phyloP scores from a whole-genome alignment of 768 basidiomycete species.

The Mycena haematopus region DNA sequence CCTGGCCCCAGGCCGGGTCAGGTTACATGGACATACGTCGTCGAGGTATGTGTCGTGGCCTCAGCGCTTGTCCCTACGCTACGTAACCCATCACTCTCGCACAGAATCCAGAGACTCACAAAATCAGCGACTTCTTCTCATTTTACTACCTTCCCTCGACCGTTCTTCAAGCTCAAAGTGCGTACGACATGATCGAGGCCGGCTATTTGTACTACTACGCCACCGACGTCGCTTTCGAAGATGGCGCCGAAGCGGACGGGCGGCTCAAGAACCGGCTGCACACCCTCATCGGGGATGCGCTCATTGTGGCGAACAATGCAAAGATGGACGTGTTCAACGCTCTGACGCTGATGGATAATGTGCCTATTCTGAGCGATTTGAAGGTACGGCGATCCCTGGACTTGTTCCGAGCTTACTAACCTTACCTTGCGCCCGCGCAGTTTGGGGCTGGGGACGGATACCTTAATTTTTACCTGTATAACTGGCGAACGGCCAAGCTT shows the following conservation, averaged over 20 bases:
- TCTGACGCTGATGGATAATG: slow-evolving; percentile 94
- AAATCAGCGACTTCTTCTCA: slow-evolving; percentile 94
- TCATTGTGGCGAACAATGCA: slow-evolving; percentile 81
- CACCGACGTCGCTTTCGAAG: slow-evolving; percentile 73
- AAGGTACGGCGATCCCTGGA: too few relatives aligned
- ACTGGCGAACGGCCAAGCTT: slow-evolving; percentile 87
- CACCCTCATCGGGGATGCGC: slow-evolving; percentile 76
- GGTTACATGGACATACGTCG: slow-evolving; percentile 95
- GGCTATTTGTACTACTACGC: slow-evolving; percentile 98
- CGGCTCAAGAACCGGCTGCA: slow-evolving; percentile 72
- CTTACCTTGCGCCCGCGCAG: too few relatives aligned
- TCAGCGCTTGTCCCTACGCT: too few relatives aligned
- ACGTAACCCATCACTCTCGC: too few relatives aligned
- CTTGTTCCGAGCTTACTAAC: too few relatives aligned
- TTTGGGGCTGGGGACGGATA: slow-evolving; percentile 92
- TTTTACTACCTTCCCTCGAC: slow-evolving; percentile 97
- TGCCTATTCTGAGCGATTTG: slow-evolving; percentile 77
- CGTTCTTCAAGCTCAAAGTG: slow-evolving; percentile 81
- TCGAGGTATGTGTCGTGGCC: slow-evolving; percentile 69
- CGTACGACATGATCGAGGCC: slow-evolving; percentile 72
- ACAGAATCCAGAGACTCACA: slow-evolving; percentile 81
- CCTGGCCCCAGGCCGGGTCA: slow-evolving; percentile 70
- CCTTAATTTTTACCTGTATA: slow-evolving; percentile 93
- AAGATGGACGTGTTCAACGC: slow-evolving; percentile 97
- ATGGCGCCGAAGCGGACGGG: slow-evolving; percentile 63